Evolutionary conservation across 805 yeast genomes (phyloP).

Genomic region (Wickerhamiella domercqiae): DNA sequence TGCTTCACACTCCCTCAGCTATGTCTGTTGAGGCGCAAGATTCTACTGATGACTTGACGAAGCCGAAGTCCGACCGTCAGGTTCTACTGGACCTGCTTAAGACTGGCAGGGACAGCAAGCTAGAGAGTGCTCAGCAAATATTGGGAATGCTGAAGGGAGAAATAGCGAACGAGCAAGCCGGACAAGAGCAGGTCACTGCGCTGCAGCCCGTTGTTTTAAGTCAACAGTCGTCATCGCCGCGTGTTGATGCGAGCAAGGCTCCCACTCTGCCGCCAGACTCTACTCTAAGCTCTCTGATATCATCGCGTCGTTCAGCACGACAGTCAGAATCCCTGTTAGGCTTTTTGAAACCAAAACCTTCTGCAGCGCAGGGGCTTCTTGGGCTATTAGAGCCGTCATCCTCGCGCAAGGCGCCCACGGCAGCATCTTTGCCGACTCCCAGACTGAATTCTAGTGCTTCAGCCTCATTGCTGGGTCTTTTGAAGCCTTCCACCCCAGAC

Average conservation of each 20-base stretch:
- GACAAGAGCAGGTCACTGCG: conserved; percentile 1
- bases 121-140: conserved; percentile 22
- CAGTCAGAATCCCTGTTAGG: neutral
- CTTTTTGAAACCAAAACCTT: conserved; percentile 1
- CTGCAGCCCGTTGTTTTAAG: conserved; percentile 3
- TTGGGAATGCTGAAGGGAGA: conserved; percentile 19
- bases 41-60: neutral
- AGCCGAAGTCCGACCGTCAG: conserved; percentile 12
- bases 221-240: conserved; percentile 3
- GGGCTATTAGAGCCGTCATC: neutral
- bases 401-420: neutral
- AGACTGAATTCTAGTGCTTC: conserved; percentile 1
- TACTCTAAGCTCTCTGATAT: conserved; percentile 14
- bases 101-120: conserved; percentile 10
- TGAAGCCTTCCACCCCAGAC: too few species aligned
- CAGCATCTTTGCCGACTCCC: neutral
- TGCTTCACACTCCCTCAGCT: conserved; percentile 7
- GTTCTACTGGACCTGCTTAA: conserved; percentile 18
- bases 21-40: neutral
- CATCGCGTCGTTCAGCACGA: too few species aligned
- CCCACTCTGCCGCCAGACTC: conserved; percentile 14
- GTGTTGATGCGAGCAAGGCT: conserved; percentile 1
- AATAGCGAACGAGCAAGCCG: conserved; percentile 12
- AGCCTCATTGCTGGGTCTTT: neutral
- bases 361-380: neutral